These are phyloP conservation scores for Spergularia marina DNA, from an alignment of 148 eudicot species.

Conservation along the genomic window DNA sequence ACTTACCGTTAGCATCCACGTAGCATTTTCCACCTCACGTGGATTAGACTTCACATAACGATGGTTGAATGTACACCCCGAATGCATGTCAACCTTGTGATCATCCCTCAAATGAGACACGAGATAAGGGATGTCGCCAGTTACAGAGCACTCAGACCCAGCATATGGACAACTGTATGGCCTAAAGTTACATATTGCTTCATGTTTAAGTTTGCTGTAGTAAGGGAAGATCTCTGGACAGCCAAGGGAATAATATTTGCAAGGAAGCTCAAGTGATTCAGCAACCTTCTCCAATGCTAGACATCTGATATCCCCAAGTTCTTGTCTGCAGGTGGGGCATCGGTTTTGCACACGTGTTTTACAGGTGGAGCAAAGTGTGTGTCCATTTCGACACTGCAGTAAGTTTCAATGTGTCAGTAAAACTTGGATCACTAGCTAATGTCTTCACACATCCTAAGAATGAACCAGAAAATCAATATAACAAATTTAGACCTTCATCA, in stretches of 20 bases:
- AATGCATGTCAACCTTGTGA: constrained; percentile 90
- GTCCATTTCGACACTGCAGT: constrained; percentile 81
- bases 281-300: constrained; percentile 82
- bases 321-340: constrained; percentile 82
- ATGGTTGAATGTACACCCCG: constrained; percentile 86
- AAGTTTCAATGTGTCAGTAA: constrained; percentile 12
- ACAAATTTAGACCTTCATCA: not conserved
- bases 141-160: constrained; percentile 74
- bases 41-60: constrained; percentile 93
- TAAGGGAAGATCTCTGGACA: constrained; percentile 85
- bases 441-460: not conserved
- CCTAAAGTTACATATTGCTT: constrained; percentile 74
- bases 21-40: constrained; percentile 87
- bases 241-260: constrained; percentile 69
- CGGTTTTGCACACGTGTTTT: constrained; percentile 80
- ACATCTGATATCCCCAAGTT: constrained; percentile 87
- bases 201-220: constrained; percentile 81
- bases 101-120: constrained; percentile 77
- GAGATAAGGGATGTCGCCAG: constrained; percentile 68
- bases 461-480: not conserved
- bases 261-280: constrained; percentile 82
- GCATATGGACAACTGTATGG: constrained; percentile 87
- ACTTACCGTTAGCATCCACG: constrained; percentile 95
- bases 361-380: constrained; percentile 82
- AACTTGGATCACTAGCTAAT: not conserved